phyloP scores from a whole-genome alignment of 495 filamentous ascomycete species.

The Gamarada debralockiae region DNA sequence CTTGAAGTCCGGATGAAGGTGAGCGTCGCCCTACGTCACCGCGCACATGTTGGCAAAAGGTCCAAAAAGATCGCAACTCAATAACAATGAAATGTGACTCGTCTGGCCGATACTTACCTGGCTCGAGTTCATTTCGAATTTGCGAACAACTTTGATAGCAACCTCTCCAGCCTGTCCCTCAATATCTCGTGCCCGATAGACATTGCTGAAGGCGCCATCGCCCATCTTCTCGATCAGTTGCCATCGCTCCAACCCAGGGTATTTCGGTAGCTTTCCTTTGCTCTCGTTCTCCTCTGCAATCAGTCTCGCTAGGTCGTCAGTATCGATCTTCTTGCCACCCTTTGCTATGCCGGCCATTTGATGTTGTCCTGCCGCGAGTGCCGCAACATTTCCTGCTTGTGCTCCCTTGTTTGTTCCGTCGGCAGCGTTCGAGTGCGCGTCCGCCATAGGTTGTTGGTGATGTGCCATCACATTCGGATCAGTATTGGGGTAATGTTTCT shows the following conservation, averaged over 20 bases:
- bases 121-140: constrained; percentile 96
- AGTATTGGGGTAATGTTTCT: constrained; percentile 54
- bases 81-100: constrained; percentile 15
- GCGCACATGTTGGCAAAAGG: constrained; percentile 21
- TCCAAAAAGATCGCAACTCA: constrained; percentile 12
- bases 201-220: constrained; percentile 97
- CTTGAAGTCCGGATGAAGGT: constrained; percentile 93
- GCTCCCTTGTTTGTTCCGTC: constrained; percentile 58
- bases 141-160: constrained; percentile 97
- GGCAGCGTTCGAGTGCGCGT: constrained; percentile 55
- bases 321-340: constrained; percentile 54
- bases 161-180: constrained; percentile 69
- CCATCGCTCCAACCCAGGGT: constrained; percentile 91
- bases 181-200: constrained; percentile 81
- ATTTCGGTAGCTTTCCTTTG: constrained; percentile 81
- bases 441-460: constrained; percentile 36
- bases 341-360: constrained; percentile 25
- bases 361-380: constrained; percentile 47
- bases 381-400: constrained; percentile 55
- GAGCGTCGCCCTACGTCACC: constrained; percentile 65
- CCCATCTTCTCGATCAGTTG: constrained; percentile 96
- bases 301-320: constrained; percentile 71
- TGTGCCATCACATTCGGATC: constrained; percentile 43
- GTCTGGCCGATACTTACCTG: constrained; percentile 68
- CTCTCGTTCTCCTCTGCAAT: constrained; percentile 86